Evolutionary conservation across 352 stramenopile genomes (phyloP), one percentile per base, ranked within the genome.

Genomic region (Phytopythium vexans): DNA sequence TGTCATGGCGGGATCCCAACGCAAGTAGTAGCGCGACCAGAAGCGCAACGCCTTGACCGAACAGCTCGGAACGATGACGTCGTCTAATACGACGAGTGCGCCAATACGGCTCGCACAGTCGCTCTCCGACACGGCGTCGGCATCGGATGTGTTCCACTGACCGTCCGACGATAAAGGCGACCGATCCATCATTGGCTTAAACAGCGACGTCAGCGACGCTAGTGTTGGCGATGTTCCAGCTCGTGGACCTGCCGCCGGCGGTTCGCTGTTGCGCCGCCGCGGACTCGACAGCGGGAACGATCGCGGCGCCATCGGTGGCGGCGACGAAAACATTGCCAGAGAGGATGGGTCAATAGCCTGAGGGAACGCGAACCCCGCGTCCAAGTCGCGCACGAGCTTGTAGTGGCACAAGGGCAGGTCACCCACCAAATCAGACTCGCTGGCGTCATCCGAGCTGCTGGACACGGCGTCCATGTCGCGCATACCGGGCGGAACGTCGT

Each of bases 21-120:
- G 78, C 52, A 94, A 51, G 37, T 92, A 94, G 53, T 92, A 94
- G 12, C 79, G 69, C 10, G 72, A 68, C 84, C 84, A 94, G 27
- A 94, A 90, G 39, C 70, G 64, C 9, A 94, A 58, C 36, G 77
- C 72, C 31, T 88, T 88, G 12, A 87, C 79, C 43, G 77, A 74
- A 21, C 68, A 78, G 37, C 77, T 86, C 21, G 82, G 84, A 8
- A 88, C 64, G 14, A 94, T 77, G 37, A 92, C 72, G 48, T 89
- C 72, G 48, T 85, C 72, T 27, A 72, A 71, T 3, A 62, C 65
- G 1, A 58, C 58, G 21, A 72, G 62, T 11, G 57, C 56, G 12
- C 55, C 62, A 38, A 65, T 70, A 3, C 71, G 56, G 49, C 65
- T 70, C 11, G 68, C 57, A 5, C 76, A 63, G 47, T 83, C 69